Percentiles rank a stretch among this genome's conserved stretches.
Evolutionary conservation across 2,329 filamentous ascomycete species (phyloP).

Genomic region (Diaporthe vaccinii): DNA sequence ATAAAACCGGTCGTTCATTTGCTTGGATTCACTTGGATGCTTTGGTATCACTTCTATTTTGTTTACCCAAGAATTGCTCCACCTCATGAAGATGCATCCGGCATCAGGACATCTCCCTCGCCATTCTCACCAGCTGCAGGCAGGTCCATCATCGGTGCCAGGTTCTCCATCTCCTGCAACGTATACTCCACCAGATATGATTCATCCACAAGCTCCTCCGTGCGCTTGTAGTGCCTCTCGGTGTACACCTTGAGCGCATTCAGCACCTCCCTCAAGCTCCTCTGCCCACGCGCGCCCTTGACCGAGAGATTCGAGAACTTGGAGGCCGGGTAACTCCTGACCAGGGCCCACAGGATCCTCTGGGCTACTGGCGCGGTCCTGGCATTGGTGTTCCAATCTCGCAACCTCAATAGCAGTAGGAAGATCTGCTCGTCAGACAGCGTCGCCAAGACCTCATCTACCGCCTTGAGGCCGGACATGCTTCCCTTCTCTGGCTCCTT

Average conservation of each 20-base stretch:
- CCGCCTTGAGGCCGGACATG: conserved; percentile 74
- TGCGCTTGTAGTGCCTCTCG: conserved; percentile 89
- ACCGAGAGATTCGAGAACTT: conserved; percentile 80
- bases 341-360: conserved; percentile 82
- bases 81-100: conserved; percentile 42
- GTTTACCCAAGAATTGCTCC: background rate
- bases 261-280: conserved; percentile 84
- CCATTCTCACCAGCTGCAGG: conserved; percentile 36
- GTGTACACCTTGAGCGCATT: conserved; percentile 92
- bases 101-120: conserved; percentile 47
- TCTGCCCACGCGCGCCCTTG: conserved; percentile 68
- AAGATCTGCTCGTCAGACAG: conserved; percentile 90
- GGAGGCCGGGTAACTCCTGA: conserved; percentile 84
- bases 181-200: conserved; percentile 96
- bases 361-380: conserved; percentile 88
- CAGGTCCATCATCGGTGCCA: conserved; percentile 59
- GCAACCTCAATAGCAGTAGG: conserved; percentile 81
- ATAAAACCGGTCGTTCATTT: background rate
- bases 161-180: conserved; percentile 89
- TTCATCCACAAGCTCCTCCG: conserved; percentile 93
- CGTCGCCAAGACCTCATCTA: conserved; percentile 85
- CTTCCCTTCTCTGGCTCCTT: conserved; percentile 72
- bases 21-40: background rate
- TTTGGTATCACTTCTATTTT: conserved; percentile 26
- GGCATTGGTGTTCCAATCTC: conserved; percentile 98